These are phyloP conservation scores for Entophlyctis helioformis DNA, from an alignment of 192 early-diverging fungal genomes.

Conservation along the genomic window DNA sequence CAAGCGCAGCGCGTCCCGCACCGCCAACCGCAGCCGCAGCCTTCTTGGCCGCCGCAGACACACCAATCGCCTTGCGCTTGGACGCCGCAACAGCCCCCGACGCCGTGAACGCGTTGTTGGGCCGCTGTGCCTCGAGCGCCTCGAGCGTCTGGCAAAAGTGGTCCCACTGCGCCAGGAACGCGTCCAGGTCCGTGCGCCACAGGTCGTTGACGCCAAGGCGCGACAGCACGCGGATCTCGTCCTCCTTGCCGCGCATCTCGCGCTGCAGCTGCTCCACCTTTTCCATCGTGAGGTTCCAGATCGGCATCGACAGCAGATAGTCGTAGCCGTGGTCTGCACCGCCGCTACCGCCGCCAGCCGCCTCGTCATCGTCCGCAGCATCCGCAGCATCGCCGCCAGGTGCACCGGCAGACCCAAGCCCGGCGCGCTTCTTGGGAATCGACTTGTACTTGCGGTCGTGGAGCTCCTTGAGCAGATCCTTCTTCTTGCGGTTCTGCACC, in stretches of 20 bases:
- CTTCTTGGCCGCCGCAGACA: constrained; percentile 1
- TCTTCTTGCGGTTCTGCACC: constrained; percentile 79
- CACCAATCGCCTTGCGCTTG: background rate
- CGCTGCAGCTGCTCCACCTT: constrained; percentile 68
- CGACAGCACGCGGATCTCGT: constrained; percentile 53
- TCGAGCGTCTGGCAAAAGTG: constrained; percentile 1
- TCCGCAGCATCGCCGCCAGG: constrained; percentile 19
- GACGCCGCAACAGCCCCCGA: background rate
- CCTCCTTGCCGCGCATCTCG: constrained; percentile 53
- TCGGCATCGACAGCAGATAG: constrained; percentile 81
- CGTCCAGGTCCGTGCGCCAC: constrained; percentile 80
- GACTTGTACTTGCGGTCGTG: constrained; percentile 51
- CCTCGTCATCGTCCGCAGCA: constrained; percentile 18
- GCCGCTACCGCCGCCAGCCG: constrained; percentile 2
- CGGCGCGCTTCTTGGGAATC: constrained; percentile 15
- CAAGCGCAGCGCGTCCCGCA: background rate
- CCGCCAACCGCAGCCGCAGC: background rate
- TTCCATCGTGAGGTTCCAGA: constrained; percentile 82
- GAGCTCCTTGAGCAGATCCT: constrained; percentile 62
- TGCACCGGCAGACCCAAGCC: constrained; percentile 11
- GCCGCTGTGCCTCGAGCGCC: background rate
- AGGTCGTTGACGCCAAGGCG: constrained; percentile 56
- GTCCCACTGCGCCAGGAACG: constrained; percentile 75
- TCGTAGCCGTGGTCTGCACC: constrained; percentile 60
- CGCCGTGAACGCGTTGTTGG: background rate